These are phyloP conservation scores for Elsinoe batatas DNA, from an alignment of 2,329 filamentous ascomycete species.

Conservation along the genomic window DNA sequence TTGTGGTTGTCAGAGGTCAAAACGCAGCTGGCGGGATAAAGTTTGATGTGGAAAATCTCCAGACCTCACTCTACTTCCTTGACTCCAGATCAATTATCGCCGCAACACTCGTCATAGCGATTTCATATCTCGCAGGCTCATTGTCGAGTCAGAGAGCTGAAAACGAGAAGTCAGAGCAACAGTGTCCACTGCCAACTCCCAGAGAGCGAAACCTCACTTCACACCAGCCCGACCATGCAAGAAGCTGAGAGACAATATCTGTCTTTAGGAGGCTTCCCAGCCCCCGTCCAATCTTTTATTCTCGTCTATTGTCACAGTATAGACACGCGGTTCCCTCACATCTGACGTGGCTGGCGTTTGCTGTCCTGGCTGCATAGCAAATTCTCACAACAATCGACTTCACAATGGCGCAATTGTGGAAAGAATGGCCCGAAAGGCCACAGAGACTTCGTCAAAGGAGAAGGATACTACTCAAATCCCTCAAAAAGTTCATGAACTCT, in stretches of 20 bases:
- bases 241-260: conserved; percentile 12
- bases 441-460: background rate
- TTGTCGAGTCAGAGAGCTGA: background rate
- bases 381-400: background rate
- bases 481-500: conserved; percentile 7
- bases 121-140: background rate
- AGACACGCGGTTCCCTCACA: background rate
- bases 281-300: conserved; percentile 4
- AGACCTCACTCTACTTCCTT: background rate
- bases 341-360: background rate
- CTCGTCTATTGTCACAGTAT: background rate
- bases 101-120: too few species aligned
- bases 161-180: background rate
- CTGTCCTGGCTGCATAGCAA: background rate
- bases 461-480: conserved; percentile 8
- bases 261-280: conserved; percentile 14
- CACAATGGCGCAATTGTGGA: background rate
- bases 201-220: background rate
- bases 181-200: background rate
- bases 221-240: conserved; percentile 1
- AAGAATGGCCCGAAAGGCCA: conserved; percentile 2
- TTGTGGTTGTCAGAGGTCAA: background rate
- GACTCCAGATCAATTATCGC: background rate
- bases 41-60: conserved; percentile 7
- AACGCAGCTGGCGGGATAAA: background rate